phyloP scores from a whole-genome alignment of 257 asterid genomes.

The Leptodermis oblonga region DNA sequence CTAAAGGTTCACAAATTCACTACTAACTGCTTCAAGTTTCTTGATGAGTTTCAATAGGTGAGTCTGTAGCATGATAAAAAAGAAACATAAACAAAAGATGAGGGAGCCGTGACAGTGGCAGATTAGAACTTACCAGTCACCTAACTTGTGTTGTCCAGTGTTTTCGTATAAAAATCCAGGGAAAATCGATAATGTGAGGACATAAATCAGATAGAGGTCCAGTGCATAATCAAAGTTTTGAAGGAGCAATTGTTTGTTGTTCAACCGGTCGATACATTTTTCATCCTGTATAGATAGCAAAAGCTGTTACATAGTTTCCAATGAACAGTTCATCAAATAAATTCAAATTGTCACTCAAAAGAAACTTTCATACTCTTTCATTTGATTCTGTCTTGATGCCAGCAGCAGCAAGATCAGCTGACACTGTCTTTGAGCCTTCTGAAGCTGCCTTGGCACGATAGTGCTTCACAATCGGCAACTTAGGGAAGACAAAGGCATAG shows the following conservation, averaged over 20 bases:
- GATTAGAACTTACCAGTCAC: constrained; percentile 52
- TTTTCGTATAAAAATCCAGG: constrained; percentile 76
- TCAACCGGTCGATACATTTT: constrained; percentile 38
- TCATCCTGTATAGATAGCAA: constrained; percentile 17
- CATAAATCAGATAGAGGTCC: constrained; percentile 46
- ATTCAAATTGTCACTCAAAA: not conserved
- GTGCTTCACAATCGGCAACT: constrained; percentile 37
- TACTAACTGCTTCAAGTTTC: not conserved
- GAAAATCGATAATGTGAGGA: constrained; percentile 55
- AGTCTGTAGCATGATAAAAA: not conserved
- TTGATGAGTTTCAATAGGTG: not conserved
- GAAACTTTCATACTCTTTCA: constrained; percentile 12
- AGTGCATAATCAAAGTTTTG: constrained; percentile 52
- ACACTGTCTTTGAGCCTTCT: constrained; percentile 77
- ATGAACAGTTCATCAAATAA: not conserved
- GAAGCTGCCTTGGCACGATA: constrained; percentile 45
- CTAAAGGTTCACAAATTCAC: not conserved
- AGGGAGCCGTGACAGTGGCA: not conserved
- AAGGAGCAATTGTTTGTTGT: constrained; percentile 43
- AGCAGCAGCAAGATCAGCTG: constrained; percentile 81
- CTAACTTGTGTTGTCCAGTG: constrained; percentile 66
- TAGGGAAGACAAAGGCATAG: constrained; percentile 32
- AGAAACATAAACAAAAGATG: not conserved
- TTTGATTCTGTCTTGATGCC: constrained; percentile 37
- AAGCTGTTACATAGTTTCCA: not conserved